Base-by-base conservation (phyloP, 345 rosid genomes). In the Kernera saxatilis region DNA sequence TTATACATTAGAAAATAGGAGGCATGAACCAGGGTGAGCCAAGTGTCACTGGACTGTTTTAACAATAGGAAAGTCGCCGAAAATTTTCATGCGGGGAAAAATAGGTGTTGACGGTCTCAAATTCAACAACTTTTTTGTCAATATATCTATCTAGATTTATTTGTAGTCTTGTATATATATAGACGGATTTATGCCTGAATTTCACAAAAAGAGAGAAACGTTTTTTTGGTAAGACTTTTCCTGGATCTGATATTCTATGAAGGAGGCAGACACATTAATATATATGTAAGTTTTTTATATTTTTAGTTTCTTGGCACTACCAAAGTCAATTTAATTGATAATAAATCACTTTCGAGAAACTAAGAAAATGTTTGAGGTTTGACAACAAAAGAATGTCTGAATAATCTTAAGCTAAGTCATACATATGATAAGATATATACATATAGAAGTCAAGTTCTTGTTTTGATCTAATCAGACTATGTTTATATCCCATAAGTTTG, bases 271-370 rank as follows among this genome's bases (percentile, higher is more conserved):
- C 9, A 66, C 50, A 23, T 6, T 32, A 50, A 8, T 66, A 19
- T 32, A 29, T 41, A 13, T 46, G 4, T n/a, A n/a, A 5, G 10
- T 30, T 57, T 57, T 25, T 43, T 36, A 36, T 17, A 54, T 54
- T 18, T 49, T 35, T 14, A 23, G 4, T 35, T 44, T 33, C 8
- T 4, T 5, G 6, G 46, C 40, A 21, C 22, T 50, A 13, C 48
- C 26, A 59, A 60, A 61, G 75, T 50, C 68, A 50, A 61, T 27
- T 50, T 61, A 50, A 61, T 27, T 59, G 60, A 36, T 50, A 60
- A 5, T 67, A 5, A 15, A 27, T 13, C 37, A 5, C 7, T 55
- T 32, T 68, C 54, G 54, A 43, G 63, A 23, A 36, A 58, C 66
- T 59, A 58, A 7, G 36, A 59, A 43, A 17, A 43, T 17, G 48